Percentiles rank a stretch among this genome's conserved stretches.
These are phyloP conservation scores for Ogataea wickerhamii DNA, from an alignment of 805 yeast species.

Conservation along the genomic window DNA sequence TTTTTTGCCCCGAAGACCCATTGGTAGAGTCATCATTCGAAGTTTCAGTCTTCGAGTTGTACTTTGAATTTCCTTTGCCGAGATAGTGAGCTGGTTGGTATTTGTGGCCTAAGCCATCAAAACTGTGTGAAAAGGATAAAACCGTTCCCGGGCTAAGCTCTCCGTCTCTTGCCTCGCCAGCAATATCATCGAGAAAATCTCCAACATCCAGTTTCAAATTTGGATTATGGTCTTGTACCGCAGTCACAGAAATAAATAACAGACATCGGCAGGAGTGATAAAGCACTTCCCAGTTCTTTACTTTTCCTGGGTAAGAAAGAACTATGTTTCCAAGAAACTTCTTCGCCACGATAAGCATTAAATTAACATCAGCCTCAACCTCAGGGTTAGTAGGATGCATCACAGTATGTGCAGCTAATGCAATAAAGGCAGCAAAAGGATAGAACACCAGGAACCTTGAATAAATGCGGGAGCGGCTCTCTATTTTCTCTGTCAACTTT, in stretches of 20 bases:
- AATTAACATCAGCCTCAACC: constrained; percentile 23
- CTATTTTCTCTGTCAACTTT: constrained; percentile 15
- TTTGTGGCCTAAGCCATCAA: not conserved
- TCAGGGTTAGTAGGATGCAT: constrained; percentile 15
- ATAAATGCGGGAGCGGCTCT: constrained; percentile 12
- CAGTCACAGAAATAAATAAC: constrained; percentile 21
- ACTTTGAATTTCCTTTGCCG: not conserved
- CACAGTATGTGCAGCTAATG: constrained; percentile 27
- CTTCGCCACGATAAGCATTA: constrained; percentile 19
- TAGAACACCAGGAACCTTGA: constrained; percentile 25
- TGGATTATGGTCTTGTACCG: constrained; percentile 16
- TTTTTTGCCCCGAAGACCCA: not conserved
- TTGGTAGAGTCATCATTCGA: not conserved
- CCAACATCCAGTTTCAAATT: constrained; percentile 18
- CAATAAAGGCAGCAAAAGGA: constrained; percentile 31
- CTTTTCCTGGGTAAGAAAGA: not conserved
- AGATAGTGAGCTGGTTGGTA: not conserved
- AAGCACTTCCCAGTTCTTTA: constrained; percentile 17
- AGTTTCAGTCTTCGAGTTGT: not conserved
- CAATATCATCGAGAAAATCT: constrained; percentile 18
- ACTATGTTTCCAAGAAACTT: constrained; percentile 16
- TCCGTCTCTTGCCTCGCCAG: constrained; percentile 3
- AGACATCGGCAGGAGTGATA: constrained; percentile 19
- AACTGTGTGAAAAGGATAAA: not conserved
- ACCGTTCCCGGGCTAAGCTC: not conserved